Percentiles rank a stretch among this genome's conserved stretches.
Conservation (phyloP, 179 eudicot genomes). For the Pouteria campechiana region DNA sequence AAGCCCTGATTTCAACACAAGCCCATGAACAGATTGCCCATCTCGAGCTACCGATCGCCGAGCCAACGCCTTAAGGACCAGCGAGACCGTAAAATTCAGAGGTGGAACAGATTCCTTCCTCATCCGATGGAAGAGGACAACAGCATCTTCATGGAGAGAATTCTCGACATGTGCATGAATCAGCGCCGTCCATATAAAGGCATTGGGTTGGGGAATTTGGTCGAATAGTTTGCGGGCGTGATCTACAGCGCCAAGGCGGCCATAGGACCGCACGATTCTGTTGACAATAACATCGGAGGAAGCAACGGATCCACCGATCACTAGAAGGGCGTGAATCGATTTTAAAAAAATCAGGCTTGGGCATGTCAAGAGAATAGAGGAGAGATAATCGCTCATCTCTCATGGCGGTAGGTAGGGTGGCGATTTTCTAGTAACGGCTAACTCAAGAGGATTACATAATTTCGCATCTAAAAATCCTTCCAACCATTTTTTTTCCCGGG, state of each 20-base stretch:
- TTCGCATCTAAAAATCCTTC: too few species aligned
- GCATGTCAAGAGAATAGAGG: slow-evolving; percentile 12
- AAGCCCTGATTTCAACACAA: slow-evolving; percentile 32
- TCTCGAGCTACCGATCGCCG: slow-evolving; percentile 8
- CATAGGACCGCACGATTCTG: slow-evolving; percentile 19
- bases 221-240: slow-evolving; percentile 19
- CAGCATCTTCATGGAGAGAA: slow-evolving; percentile 5
- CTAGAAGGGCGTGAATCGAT: slow-evolving; percentile 21
- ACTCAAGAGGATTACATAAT: too few species aligned
- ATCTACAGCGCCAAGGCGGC: slow-evolving; percentile 6
- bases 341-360: slow-evolving; percentile 11
- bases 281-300: slow-evolving; percentile 17
- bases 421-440: too few species aligned
- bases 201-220: slow-evolving; percentile 22
- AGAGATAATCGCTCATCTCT: slow-evolving; percentile 20
- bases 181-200: slow-evolving; percentile 26
- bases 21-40: slow-evolving; percentile 36
- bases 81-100: slow-evolving; percentile 13
- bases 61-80: slow-evolving; percentile 17
- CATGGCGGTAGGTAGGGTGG: slow-evolving; percentile 19
- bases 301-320: slow-evolving; percentile 6
- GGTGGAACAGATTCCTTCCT: slow-evolving; percentile 3
- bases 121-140: slow-evolving; percentile 10
- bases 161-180: slow-evolving; percentile 24
- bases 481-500: too few species aligned